phyloP scores from a whole-genome alignment of 768 basidiomycete species.

The Lactarius hatsudake region DNA sequence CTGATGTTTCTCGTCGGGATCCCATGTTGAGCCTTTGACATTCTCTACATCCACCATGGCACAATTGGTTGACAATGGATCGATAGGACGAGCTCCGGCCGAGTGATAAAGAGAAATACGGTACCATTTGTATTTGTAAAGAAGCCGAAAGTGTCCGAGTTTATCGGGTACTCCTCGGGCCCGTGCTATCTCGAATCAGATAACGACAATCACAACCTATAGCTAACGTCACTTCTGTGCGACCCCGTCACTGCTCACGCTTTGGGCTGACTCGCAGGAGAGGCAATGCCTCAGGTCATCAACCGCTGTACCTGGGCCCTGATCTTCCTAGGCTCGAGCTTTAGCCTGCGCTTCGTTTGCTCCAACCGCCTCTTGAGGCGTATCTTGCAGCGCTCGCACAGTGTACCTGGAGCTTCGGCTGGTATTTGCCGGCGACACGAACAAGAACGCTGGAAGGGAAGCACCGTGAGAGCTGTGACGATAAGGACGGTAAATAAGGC shows the following conservation, averaged over 20 bases:
- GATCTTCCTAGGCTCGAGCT: constrained; percentile 39
- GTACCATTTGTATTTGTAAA: not conserved
- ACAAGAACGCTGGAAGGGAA: constrained; percentile 28
- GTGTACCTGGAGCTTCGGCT: constrained; percentile 29
- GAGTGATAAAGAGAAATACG: not conserved
- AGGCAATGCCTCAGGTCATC: constrained; percentile 1
- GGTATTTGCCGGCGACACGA: constrained; percentile 41
- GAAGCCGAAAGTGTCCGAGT: not conserved
- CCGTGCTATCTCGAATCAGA: not conserved
- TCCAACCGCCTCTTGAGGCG: constrained; percentile 46
- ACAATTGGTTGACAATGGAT: not conserved
- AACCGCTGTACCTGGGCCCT: constrained; percentile 7
- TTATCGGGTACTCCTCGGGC: not conserved
- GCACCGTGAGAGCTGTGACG: not conserved
- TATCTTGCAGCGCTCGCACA: constrained; percentile 46
- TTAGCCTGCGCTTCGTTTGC: constrained; percentile 44
- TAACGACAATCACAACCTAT: not conserved
- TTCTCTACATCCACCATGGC: not conserved
- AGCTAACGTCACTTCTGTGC: not conserved
- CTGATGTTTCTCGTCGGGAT: not conserved
- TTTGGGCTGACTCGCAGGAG: not conserved
- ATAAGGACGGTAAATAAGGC: not conserved
- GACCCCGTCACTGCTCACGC: not conserved
- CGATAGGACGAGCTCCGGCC: not conserved
- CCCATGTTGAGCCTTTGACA: not conserved